A percentile compares a stretch with the other conserved stretches of the same genome.
Conservation (phyloP, 176 grass and related monocot species). For the Triticum monococcum region DNA sequence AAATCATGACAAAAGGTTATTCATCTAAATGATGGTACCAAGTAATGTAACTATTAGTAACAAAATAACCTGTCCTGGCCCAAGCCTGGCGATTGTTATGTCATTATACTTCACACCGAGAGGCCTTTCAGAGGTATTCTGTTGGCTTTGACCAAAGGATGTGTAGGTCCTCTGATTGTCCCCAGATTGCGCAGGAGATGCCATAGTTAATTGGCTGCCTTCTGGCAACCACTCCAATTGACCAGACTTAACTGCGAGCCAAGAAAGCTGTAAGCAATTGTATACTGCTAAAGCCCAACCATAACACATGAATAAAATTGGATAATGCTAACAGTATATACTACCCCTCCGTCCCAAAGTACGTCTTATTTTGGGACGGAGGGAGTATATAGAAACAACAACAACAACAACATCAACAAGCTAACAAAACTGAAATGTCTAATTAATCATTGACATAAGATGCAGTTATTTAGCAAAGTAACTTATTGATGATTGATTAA, state of each 20-base stretch:
- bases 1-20: background rate
- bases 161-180: slow-evolving; percentile 71
- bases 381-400: background rate
- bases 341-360: too few relatives aligned
- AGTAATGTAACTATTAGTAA: background rate
- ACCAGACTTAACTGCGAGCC: slow-evolving; percentile 72
- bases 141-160: slow-evolving; percentile 69
- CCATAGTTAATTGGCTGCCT: slow-evolving; percentile 72
- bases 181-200: slow-evolving; percentile 45
- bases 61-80: slow-evolving; percentile 74
- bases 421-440: background rate
- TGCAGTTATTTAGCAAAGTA: background rate
- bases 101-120: slow-evolving; percentile 67
- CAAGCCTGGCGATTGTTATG: slow-evolving; percentile 87
- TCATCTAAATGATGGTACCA: background rate
- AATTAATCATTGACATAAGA: background rate
- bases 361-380: too few relatives aligned
- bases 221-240: slow-evolving; percentile 88
- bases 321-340: background rate
- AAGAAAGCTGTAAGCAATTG: slow-evolving; percentile 23
- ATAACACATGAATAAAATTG: background rate
- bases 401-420: background rate
- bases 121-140: slow-evolving; percentile 43
- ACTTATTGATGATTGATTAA: background rate
- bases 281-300: slow-evolving; percentile 10